Base-by-base conservation (phyloP, 345 rosid genomes). In the Eucalyptus erythrocorys region DNA sequence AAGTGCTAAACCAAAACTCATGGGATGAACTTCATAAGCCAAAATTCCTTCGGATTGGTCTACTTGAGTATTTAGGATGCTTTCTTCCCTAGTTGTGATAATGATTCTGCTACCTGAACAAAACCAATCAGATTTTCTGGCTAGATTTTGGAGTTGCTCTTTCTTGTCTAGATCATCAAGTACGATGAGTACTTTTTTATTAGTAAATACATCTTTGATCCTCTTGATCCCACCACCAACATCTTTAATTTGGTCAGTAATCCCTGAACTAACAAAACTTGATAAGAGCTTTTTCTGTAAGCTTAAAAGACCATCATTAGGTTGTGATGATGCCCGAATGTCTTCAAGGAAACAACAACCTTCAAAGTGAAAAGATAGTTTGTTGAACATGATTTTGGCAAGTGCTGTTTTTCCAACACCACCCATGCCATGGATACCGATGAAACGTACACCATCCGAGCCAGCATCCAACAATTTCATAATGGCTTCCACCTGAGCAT, bases 281-380 rank as follows among this genome's bases (percentile, higher is more conserved):
- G 30, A 57, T 57, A 57, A 24, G 64, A 57, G 64, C 64, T 24
- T 57, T 57, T 57, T 57, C 14, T 57, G 64, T 5, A 57, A 26
- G 3, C 1, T 12, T 10, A 57, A 10, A 57, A 10, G 7, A 24
- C 64, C 64, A 26, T 0, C 13, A 57, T 10, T 2, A 57, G 64
- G 30, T 24, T 57, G n/a, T 1, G 6, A 57, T 24, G 13, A 24
- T 57, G 13, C n/a, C 0, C 64, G 6, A 57, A 57, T 0, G 0
- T 57, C 64, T 26, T 10, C 13, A 57, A 57, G 64, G 13, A 57
- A 57, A 57, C 64, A 10, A 57, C 64, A 5, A 10, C 6, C 6
- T 8, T 57, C 64, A 57, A 26, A 57, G 14, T 57, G 64, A 24
- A 2, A 8, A 57, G n/a, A 24, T 57, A 57, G 13, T 26, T 57